Conservation (phyloP, 208 protist genomes). For the Blastocrithidia nonstop region DNA sequence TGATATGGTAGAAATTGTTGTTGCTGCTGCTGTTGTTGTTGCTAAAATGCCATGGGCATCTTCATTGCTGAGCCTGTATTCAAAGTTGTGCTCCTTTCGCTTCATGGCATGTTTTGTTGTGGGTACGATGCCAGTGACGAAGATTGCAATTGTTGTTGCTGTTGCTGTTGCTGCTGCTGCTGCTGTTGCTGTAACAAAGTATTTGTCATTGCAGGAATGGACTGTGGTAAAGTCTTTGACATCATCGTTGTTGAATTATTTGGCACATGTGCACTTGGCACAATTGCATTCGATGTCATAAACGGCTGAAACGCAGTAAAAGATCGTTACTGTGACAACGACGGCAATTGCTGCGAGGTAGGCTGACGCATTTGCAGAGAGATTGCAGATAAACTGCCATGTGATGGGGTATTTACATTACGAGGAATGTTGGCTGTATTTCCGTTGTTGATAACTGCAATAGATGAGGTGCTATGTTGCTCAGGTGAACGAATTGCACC, state of each 20-base stretch:
- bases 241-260: background rate
- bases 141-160: background rate
- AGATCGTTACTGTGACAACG: no score
- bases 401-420: no score
- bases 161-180: background rate
- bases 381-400: no score
- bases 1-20: background rate
- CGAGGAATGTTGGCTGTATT: no score
- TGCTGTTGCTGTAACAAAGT: background rate
- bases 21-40: slow-evolving; percentile 3
- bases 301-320: no score
- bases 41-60: background rate
- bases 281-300: no score
- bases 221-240: background rate
- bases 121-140: background rate
- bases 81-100: no score
- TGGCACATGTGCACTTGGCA: slow-evolving; percentile 11
- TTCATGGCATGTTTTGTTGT: no score
- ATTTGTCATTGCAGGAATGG: background rate
- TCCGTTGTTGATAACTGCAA: no score
- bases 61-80: no score
- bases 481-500: background rate
- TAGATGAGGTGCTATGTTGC: background rate
- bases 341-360: no score
- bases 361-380: no score